Conservation (phyloP, 2,329 filamentous ascomycete genomes). For the Corynespora cassiicola region DNA sequence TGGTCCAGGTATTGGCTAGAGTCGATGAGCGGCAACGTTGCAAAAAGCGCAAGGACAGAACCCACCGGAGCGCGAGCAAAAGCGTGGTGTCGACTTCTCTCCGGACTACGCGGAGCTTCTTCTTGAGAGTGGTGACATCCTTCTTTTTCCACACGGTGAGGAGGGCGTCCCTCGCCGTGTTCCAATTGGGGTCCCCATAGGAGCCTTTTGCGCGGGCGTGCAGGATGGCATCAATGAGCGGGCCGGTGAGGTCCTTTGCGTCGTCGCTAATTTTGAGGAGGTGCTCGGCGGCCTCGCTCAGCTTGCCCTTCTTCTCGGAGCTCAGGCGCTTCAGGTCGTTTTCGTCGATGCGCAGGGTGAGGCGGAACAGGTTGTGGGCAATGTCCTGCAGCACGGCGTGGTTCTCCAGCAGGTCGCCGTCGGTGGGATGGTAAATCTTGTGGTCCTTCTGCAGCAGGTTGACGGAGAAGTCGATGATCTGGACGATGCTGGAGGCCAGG, state of each 20-base stretch:
- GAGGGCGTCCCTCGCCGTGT: conserved; percentile 29
- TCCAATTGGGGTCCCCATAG: conserved; percentile 27
- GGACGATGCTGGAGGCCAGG: conserved; percentile 26
- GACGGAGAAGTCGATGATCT: conserved; percentile 30
- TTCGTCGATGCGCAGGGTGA: conserved; percentile 24
- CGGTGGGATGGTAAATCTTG: conserved; percentile 24
- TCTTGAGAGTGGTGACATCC: conserved; percentile 31
- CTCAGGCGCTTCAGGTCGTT: conserved; percentile 25
- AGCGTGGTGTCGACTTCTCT: conserved; percentile 33
- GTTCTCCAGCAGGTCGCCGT: conserved; percentile 23
- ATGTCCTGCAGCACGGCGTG: conserved; percentile 25
- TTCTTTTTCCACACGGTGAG: conserved; percentile 44
- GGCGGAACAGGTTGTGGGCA: conserved; percentile 28
- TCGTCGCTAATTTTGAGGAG: conserved; percentile 33
- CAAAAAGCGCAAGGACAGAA: not conserved
- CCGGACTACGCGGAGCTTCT: conserved; percentile 27
- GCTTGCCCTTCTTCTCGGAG: conserved; percentile 24
- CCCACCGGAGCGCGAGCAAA: conserved; percentile 30
- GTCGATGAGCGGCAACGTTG: not conserved
- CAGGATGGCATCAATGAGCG: conserved; percentile 27
- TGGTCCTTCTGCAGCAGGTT: conserved; percentile 30
- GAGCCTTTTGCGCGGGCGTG: conserved; percentile 27
- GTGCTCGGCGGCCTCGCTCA: conserved; percentile 32
- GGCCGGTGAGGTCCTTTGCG: conserved; percentile 21
- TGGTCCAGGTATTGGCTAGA: conserved; percentile 34